Evolutionary conservation across 805 yeast genomes (phyloP), one percentile per base, ranked within the genome.

Genomic region (Candida suzukii): DNA sequence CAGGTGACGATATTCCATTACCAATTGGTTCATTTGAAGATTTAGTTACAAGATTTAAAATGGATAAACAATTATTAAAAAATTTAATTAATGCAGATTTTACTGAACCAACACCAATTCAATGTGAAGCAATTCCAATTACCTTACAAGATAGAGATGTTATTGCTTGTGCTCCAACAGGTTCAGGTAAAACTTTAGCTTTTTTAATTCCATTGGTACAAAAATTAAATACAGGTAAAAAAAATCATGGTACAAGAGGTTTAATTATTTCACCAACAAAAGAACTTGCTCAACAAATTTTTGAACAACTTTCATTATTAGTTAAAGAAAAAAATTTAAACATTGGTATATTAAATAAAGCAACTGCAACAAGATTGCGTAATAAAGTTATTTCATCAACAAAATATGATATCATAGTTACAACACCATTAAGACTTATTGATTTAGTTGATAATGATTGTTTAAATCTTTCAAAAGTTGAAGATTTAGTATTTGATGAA

Each of bases 111-210:
- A 91, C 99, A 0, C 81, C 97, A 3, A 86, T 93, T 52, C 99
- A 93, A 64, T 76, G 88, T 46, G 97, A 93, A 60, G 78, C 88
- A 2, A 80, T 93, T 33, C 97, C 99, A 2, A 67, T 78, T 10
- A 63, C 86, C 13, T 63, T 88, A 40, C 70, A 76, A 40, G 73
- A 69, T 24, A 74, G 95, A 44, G 97, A 91, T 57, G 58, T 93
- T 27, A 68, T 93, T 34, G 95, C 95, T 1, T 87, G 96, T 70
- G 97, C 98, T 0, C 98, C 98, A 37, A 93, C 99, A 1, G 99
- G 99, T 52, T 88, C 97, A 4, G 99, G 99, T 70, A 93, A 93
- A 59, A 93, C 99, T 0, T 68, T 93, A 38, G 95, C 97, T 25
- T 93, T 84, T 57, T 66, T 86, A 42, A 76, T 88, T 16, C 99